Percentiles rank a stretch among this genome's conserved stretches.
phyloP scores from a whole-genome alignment of 306 rosid genomes.

The Rosa persica region DNA sequence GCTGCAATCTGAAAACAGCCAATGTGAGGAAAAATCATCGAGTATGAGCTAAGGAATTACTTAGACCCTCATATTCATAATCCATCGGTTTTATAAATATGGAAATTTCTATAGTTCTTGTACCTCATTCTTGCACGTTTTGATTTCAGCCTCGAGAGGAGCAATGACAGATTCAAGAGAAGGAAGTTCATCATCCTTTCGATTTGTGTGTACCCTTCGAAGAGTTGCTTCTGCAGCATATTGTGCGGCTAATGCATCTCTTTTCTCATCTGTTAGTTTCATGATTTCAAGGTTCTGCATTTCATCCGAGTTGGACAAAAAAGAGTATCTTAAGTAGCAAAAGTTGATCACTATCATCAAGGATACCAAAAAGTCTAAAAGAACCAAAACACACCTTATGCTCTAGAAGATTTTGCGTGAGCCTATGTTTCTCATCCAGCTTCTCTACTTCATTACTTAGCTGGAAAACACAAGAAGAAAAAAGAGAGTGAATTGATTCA shows the following conservation, averaged over 20 bases:
- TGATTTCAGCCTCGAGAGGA: conserved; percentile 92
- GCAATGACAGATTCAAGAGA: conserved; percentile 66
- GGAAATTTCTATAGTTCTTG: background rate
- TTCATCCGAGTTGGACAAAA: conserved; percentile 23
- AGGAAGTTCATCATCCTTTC: conserved; percentile 63
- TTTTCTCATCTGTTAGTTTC: conserved; percentile 67
- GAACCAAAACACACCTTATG: conserved; percentile 57
- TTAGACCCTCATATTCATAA: background rate
- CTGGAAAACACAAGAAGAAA: conserved; percentile 38
- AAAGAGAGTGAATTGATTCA: conserved; percentile 3
- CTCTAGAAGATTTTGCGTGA: conserved; percentile 53
- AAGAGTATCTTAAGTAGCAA: conserved; percentile 2
- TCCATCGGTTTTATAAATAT: background rate
- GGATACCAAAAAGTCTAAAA: conserved; percentile 15
- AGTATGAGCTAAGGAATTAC: conserved; percentile 4
- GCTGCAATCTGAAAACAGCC: conserved; percentile 49
- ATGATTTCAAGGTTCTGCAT: conserved; percentile 82
- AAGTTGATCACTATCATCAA: conserved; percentile 7
- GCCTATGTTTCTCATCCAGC: conserved; percentile 52
- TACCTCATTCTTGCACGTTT: conserved; percentile 83
- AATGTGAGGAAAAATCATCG: background rate
- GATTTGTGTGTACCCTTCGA: conserved; percentile 63
- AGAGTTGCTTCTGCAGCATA: conserved; percentile 91
- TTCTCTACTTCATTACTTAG: conserved; percentile 52
- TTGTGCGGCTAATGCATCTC: conserved; percentile 83